These are phyloP conservation scores for Paraphaeosphaeria sporulosa DNA, from an alignment of 2,329 filamentous ascomycete species.

Conservation along the genomic window DNA sequence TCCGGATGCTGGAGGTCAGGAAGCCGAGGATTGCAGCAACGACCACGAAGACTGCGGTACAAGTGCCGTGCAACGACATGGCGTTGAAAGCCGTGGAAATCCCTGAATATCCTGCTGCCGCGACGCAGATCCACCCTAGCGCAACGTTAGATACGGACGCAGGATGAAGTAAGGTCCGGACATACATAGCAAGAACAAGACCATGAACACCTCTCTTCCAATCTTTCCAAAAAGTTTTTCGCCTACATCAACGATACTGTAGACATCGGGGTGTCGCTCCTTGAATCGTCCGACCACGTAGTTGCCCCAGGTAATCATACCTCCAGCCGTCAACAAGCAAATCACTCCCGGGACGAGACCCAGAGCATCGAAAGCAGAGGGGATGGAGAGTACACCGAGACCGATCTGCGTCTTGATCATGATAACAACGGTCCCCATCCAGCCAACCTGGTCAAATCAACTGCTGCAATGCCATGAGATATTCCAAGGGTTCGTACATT, in stretches of 20 bases:
- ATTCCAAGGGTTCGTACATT: background rate
- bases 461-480: background rate
- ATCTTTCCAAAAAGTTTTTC: constrained; percentile 60
- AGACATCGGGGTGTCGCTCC: constrained; percentile 60
- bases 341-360: constrained; percentile 59
- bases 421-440: constrained; percentile 16
- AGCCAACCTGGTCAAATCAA: constrained; percentile 14
- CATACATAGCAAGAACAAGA: constrained; percentile 44
- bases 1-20: constrained; percentile 13
- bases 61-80: constrained; percentile 60
- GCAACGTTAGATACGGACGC: constrained; percentile 52
- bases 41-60: constrained; percentile 27
- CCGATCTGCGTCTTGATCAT: constrained; percentile 23
- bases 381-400: constrained; percentile 56
- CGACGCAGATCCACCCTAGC: constrained; percentile 27
- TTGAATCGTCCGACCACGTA: constrained; percentile 61
- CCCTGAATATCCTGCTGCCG: constrained; percentile 13
- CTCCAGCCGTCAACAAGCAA: constrained; percentile 47
- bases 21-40: constrained; percentile 37
- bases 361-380: constrained; percentile 52
- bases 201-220: constrained; percentile 56
- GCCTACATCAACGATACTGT: constrained; percentile 64
- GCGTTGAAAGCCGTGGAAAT: constrained; percentile 33
- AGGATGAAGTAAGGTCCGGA: constrained; percentile 21
- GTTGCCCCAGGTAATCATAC: constrained; percentile 57